Base-by-base conservation (phyloP, 768 basidiomycete genomes). In the Termitomyces sp. region DNA sequence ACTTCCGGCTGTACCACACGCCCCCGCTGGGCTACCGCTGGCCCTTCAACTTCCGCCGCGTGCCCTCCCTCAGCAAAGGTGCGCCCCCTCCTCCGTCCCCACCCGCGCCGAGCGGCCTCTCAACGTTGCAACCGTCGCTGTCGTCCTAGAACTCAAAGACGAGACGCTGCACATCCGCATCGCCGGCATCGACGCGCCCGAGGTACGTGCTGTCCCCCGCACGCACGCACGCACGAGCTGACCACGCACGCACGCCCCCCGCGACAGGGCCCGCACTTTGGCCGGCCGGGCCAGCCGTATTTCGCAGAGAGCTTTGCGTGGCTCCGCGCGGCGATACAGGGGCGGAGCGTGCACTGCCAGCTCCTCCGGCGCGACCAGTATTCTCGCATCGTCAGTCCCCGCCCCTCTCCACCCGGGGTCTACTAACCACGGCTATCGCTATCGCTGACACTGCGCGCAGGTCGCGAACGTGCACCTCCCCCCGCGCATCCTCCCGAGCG, bases 151-250 rank as follows among this genome's bases (percentile, higher is more conserved):
- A 0, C 75, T 95, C 48, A 90, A 83, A 67, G 82, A 87, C 60
- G 75, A 92, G 63, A 97, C 95, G 2, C 76, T 98, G 18, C 88
- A 91, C 65, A 84, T 98, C 29, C 85, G 95, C 15, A 83, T 98
- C 29, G 91, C 91, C 15, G 95, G 92, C 0, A 85, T 94, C 5
- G 95, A 98, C 68, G 95, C 95, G 1, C 95, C 95, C 0, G 95
- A 98, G 78, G 92, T 90, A 63, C 31, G 68, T n/a, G n/a, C n/a
- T n/a, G n/a, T n/a, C n/a, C n/a, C 54, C 48, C 49, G 20, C 37
- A 24, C 5, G 51, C 31, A 52, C 54, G 31, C 29, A 13, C 16
- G 7, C 58, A n/a, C 42, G 3, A 5, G 33, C 24, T 56, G 51
- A 36, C 34, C 34, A 31, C 29, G 5, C 1, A 31, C 2, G 9